Evolutionary conservation across 495 filamentous ascomycete species (phyloP), one percentile per base, ranked within the genome.

Genomic region (Chaetomium tenue): DNA sequence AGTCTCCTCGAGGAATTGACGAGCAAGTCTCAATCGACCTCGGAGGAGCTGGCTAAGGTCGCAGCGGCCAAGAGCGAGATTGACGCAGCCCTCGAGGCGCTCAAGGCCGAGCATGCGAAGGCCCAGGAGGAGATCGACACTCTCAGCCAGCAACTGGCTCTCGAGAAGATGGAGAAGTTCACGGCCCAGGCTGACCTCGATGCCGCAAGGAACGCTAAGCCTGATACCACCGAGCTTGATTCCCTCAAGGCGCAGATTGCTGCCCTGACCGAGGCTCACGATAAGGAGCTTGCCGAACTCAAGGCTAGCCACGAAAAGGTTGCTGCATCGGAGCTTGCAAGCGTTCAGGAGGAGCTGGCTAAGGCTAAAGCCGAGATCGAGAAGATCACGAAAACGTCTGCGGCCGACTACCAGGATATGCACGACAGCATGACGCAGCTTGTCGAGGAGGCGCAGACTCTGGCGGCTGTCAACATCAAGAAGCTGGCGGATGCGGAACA

Each of bases 341-440:
- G 57, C 26, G 66, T 70, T 46, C 68, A 71, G 63, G 74, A 82
- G 62, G 76, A 80, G 67, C 62, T 75, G 0, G 72, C 71, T 48
- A 73, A 76, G 58, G 69, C 74, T 2, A 68, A 77, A 74, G 71
- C 76, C 12, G 76, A 77, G 52, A 71, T 73, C 30, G 74, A 78
- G 22, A 75, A 75, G 13, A 79, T 76, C 65, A 63, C 73, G 26
- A 79, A 81, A 75, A 82, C 77, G 23, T 75, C 78, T 23, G 72
- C 79, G 71, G 75, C 80, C 26, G 83, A 86, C 67, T 84, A 83
- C 71, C 79, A 82, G 67, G 80, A 82, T 62, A 80, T 84, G 79
- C 81, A 86, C 61, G 81, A 84, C 25, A 83, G 78, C 61, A 71
- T 84, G 73, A 79, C 77, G 11, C 66, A 75, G 65, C 71, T 82